Conservation (phyloP, 2,329 filamentous ascomycete species). For the Fusarium begoniae region DNA sequence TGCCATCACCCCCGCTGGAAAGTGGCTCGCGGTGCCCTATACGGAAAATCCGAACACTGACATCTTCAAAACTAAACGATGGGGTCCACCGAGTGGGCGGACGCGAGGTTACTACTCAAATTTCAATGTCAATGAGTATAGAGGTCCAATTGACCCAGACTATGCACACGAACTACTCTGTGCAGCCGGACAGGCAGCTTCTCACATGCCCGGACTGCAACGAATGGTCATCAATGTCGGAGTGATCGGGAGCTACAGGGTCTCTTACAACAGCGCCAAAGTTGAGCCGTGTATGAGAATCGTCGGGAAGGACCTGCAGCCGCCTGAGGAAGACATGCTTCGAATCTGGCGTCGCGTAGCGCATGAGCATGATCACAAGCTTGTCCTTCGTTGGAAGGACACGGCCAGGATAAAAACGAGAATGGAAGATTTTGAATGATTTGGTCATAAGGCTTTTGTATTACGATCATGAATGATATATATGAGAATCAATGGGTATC, state of each 20-base stretch:
- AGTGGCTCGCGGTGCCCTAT: not conserved
- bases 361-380: not conserved
- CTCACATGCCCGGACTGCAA: not conserved
- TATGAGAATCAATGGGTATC: slow-evolving; percentile 21
- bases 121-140: slow-evolving; percentile 1
- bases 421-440: not conserved
- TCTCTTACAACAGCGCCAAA: not conserved
- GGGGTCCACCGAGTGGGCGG: not conserved
- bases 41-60: not conserved
- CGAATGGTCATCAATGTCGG: not conserved
- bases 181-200: not conserved
- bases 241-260: not conserved
- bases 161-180: not conserved
- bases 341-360: slow-evolving; percentile 4
- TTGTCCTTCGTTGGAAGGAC: slow-evolving; percentile 4
- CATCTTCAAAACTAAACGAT: not conserved
- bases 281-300: slow-evolving; percentile 2
- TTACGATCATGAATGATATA: not conserved
- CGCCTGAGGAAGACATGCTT: not conserved
- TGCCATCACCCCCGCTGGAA: not conserved
- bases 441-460: not conserved
- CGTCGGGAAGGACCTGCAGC: not conserved
- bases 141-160: slow-evolving; percentile 5
- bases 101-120: not conserved
- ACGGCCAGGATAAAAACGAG: not conserved